Percentiles rank a stretch among this genome's conserved stretches.
Evolutionary conservation across 2,329 filamentous ascomycete species (phyloP).

Genomic region (Nemania abortiva): DNA sequence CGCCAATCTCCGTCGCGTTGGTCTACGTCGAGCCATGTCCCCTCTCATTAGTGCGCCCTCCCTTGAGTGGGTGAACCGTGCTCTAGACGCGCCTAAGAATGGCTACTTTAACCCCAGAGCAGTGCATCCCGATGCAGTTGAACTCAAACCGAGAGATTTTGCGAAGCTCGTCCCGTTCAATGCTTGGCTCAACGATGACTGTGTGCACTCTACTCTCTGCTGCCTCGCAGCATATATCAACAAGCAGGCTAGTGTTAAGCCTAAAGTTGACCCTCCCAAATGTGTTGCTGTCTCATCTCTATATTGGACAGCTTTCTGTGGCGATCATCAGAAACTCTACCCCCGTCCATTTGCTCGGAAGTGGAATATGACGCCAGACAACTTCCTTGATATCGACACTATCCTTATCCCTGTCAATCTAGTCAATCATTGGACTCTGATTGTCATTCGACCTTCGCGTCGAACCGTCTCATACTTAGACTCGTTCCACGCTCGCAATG

Average conservation of each 20-base stretch:
- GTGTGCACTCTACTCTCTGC: slow-evolving; percentile 75
- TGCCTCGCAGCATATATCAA: slow-evolving; percentile 72
- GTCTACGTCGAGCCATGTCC: slow-evolving; percentile 43
- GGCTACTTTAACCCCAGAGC: slow-evolving; percentile 32
- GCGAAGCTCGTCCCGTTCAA: slow-evolving; percentile 67
- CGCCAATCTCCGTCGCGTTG: slow-evolving; percentile 37
- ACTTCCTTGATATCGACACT: slow-evolving; percentile 74
- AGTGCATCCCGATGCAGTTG: slow-evolving; percentile 59
- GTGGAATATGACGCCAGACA: slow-evolving; percentile 67
- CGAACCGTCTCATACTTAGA: slow-evolving; percentile 77
- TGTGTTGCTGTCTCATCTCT: slow-evolving; percentile 74
- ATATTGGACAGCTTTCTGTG: slow-evolving; percentile 70
- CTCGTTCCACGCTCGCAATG: slow-evolving; percentile 65
- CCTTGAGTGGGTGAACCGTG: slow-evolving; percentile 44
- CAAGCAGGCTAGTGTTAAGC: slow-evolving; percentile 63
- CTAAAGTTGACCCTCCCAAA: slow-evolving; percentile 65
- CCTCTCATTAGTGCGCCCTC: slow-evolving; percentile 40
- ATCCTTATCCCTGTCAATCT: slow-evolving; percentile 78
- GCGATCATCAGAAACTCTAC: slow-evolving; percentile 65
- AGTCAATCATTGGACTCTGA: slow-evolving; percentile 76
- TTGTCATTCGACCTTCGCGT: slow-evolving; percentile 72
- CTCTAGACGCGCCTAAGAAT: slow-evolving; percentile 32
- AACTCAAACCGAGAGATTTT: slow-evolving; percentile 71
- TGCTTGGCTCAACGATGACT: slow-evolving; percentile 82
- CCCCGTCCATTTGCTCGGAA: slow-evolving; percentile 53